Evolutionary conservation across 2,329 filamentous ascomycete genomes (phyloP).

Genomic region (Monilinia aucupariae): DNA sequence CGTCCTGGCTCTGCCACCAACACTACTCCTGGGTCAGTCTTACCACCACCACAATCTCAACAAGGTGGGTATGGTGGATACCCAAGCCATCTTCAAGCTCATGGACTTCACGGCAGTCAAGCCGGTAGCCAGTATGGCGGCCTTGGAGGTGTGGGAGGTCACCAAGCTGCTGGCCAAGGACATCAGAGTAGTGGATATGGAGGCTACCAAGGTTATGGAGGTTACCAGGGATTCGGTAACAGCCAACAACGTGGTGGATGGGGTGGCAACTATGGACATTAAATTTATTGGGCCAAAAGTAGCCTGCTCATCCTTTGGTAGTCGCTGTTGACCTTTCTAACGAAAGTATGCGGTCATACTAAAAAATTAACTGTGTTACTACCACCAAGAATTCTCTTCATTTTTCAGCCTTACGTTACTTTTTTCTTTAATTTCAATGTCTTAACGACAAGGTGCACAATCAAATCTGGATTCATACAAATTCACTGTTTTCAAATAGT

Average conservation of each 20-base stretch:
- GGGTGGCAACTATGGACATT: constrained; percentile 41
- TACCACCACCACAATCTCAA: constrained; percentile 35
- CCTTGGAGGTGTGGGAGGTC: constrained; percentile 46
- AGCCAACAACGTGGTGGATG: constrained; percentile 44
- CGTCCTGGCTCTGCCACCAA: constrained; percentile 38
- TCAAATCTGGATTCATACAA: constrained; percentile 15
- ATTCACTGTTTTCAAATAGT: constrained; percentile 22
- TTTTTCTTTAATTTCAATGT: constrained; percentile 15
- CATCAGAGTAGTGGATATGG: constrained; percentile 41
- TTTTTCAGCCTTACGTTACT: constrained; percentile 9
- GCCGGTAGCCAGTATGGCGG: constrained; percentile 35
- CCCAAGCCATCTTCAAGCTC: constrained; percentile 35
- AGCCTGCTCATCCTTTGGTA: constrained; percentile 14
- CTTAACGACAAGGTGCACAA: constrained; percentile 9
- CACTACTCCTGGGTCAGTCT: constrained; percentile 32
- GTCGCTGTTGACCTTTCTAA: not conserved
- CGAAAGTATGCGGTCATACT: constrained; percentile 7
- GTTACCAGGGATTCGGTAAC: constrained; percentile 35
- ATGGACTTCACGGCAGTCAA: constrained; percentile 36
- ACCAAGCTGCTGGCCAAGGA: constrained; percentile 41
- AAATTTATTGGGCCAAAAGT: constrained; percentile 8
- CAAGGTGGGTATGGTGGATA: constrained; percentile 36
- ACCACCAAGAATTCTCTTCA: constrained; percentile 12
- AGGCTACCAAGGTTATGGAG: constrained; percentile 42
- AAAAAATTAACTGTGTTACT: constrained; percentile 14